phyloP scores from a whole-genome alignment of 495 filamentous ascomycete genomes.

The Xylaria palmicola region DNA sequence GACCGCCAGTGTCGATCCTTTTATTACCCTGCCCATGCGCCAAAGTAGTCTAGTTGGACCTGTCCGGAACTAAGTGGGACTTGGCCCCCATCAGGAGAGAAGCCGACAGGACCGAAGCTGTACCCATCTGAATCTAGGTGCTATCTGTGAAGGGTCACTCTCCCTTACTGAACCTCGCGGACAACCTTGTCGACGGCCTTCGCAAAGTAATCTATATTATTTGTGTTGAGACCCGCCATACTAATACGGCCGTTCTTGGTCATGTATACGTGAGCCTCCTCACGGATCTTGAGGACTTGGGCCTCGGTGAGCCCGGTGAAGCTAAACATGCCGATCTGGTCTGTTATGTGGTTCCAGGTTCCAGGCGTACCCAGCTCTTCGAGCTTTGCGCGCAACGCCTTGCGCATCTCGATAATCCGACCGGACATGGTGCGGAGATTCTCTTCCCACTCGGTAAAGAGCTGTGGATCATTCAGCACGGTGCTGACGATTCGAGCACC shows the following conservation, averaged over 20 bases:
- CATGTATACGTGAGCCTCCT: slow-evolving; percentile 92
- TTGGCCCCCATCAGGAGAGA: background rate
- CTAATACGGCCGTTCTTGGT: slow-evolving; percentile 98
- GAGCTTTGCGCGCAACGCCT: slow-evolving; percentile 68
- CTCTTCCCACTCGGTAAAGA: slow-evolving; percentile 94
- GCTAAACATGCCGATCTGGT: slow-evolving; percentile 99
- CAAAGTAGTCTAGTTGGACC: slow-evolving; percentile 12
- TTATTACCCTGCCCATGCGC: background rate
- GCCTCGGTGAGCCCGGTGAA: slow-evolving; percentile 87
- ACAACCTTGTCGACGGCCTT: slow-evolving; percentile 85
- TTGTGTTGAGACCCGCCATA: slow-evolving; percentile 91
- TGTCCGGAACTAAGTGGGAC: slow-evolving; percentile 11
- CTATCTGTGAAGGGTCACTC: too few species aligned
- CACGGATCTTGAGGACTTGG: slow-evolving; percentile 79
- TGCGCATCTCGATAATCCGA: slow-evolving; percentile 87
- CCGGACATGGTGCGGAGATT: slow-evolving; percentile 93
- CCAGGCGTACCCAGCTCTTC: slow-evolving; percentile 84
- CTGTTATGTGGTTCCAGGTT: slow-evolving; percentile 92
- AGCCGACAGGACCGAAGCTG: slow-evolving; percentile 3
- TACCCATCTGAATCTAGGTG: background rate
- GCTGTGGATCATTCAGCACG: slow-evolving; percentile 74
- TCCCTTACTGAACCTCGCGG: slow-evolving; percentile 52
- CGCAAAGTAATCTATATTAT: slow-evolving; percentile 91
- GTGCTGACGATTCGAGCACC: slow-evolving; percentile 83
- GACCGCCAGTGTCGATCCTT: slow-evolving; percentile 3